Conservation (phyloP, 352 stramenopile genomes). For the Pythium diclinum region DNA sequence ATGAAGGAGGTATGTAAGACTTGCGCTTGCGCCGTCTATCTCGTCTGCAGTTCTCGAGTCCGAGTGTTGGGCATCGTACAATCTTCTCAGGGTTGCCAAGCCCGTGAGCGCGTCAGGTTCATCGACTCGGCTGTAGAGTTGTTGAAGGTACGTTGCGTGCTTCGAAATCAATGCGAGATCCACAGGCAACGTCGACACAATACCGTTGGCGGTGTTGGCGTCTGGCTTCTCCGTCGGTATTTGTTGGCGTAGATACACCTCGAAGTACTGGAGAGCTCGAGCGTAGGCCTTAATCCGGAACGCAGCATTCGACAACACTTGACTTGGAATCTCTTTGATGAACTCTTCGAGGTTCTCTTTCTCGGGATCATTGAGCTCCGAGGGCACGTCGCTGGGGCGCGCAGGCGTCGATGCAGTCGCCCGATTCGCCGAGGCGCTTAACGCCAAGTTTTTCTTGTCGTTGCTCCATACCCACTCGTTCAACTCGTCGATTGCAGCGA, state of each 20-base stretch:
- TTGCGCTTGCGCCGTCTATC: constrained; percentile 22
- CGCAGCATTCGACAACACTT: constrained; percentile 34
- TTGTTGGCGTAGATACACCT: constrained; percentile 40
- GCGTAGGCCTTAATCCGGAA: constrained; percentile 45
- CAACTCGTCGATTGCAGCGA: constrained; percentile 83
- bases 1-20: constrained; percentile 32
- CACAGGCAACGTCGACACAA: constrained; percentile 26
- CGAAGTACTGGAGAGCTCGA: constrained; percentile 43
- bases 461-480: constrained; percentile 88
- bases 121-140: constrained; percentile 39
- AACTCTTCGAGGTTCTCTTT: constrained; percentile 47
- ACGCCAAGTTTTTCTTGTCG: constrained; percentile 71
- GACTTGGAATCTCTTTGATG: constrained; percentile 41
- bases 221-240: constrained; percentile 19
- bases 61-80: constrained; percentile 28
- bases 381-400: constrained; percentile 20
- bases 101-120: constrained; percentile 41
- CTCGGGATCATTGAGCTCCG: constrained; percentile 39
- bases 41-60: constrained; percentile 8
- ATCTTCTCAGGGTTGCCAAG: constrained; percentile 31
- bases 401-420: constrained; percentile 16
- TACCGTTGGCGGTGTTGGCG: constrained; percentile 13
- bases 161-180: constrained; percentile 29
- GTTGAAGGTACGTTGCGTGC: constrained; percentile 37
- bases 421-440: constrained; percentile 35